Conservation (phyloP, 202 grass and related monocot species). For the Carex arenaria region DNA sequence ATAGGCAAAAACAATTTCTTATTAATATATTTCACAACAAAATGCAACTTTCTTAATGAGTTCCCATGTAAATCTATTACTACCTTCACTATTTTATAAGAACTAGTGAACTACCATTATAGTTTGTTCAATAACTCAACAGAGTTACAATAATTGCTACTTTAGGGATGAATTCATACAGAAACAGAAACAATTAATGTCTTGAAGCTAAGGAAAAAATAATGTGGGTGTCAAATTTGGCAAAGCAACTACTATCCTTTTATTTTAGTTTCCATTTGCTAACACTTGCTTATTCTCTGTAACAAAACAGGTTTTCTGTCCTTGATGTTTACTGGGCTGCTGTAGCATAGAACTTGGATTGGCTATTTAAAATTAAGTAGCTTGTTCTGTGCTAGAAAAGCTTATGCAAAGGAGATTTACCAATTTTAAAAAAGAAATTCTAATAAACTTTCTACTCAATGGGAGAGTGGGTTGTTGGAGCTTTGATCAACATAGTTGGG, state of each 20-base stretch:
- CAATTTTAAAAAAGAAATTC: constrained; percentile 30
- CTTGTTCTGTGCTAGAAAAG: constrained; percentile 23
- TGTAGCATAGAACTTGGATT: background rate
- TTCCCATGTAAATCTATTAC: background rate
- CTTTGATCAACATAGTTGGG: constrained; percentile 92
- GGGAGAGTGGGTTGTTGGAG: constrained; percentile 92
- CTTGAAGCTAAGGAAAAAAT: background rate
- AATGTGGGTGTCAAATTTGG: background rate
- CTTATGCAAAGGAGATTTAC: constrained; percentile 38
- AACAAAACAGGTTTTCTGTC: background rate
- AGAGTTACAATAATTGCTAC: background rate
- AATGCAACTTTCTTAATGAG: background rate
- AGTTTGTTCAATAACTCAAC: background rate
- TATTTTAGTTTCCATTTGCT: background rate
- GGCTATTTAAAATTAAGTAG: background rate
- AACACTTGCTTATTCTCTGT: constrained; percentile 10
- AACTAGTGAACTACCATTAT: background rate
- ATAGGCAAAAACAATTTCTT: background rate
- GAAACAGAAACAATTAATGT: background rate
- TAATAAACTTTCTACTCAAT: constrained; percentile 38
- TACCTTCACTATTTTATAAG: background rate
- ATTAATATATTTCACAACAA: background rate
- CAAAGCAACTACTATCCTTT: background rate
- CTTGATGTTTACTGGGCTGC: background rate
- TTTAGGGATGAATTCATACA: background rate